Percentiles rank a stretch among this genome's conserved stretches.
phyloP scores from a whole-genome alignment of 371 early-diverging fungal species.

The Rhizomucor miehei region DNA sequence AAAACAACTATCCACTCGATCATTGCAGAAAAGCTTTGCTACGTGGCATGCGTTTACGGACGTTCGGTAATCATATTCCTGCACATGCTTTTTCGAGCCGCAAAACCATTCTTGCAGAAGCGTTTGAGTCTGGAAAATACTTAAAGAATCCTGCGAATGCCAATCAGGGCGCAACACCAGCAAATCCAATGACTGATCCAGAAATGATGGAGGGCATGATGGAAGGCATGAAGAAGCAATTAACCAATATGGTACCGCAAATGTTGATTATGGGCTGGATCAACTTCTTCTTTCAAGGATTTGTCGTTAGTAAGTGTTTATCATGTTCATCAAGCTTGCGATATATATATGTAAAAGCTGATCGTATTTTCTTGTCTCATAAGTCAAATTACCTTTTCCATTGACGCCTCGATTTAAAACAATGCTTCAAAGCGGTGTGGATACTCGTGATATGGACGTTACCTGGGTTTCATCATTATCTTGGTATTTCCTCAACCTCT shows the following conservation, averaged over 20 bases:
- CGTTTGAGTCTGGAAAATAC: conserved; percentile 81
- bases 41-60: conserved; percentile 70
- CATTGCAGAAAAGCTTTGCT: conserved; percentile 66
- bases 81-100: conserved; percentile 70
- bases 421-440: conserved; percentile 96
- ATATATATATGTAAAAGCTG: too few species aligned
- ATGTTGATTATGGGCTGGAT: conserved; percentile 98
- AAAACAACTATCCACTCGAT: neutral
- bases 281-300: conserved; percentile 96
- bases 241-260: conserved; percentile 95
- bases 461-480: conserved; percentile 96
- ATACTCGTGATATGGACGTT: conserved; percentile 95
- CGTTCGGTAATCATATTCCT: conserved; percentile 69
- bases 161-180: conserved; percentile 45
- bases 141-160: conserved; percentile 72
- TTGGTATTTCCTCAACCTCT: conserved; percentile 97
- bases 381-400: conserved; percentile 94
- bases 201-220: conserved; percentile 94
- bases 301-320: conserved; percentile 89
- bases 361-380: neutral
- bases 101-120: conserved; percentile 64
- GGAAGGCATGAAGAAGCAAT: conserved; percentile 96
- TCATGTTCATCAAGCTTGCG: too few species aligned
- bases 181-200: conserved; percentile 90
- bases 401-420: conserved; percentile 94